Evolutionary conservation across 352 stramenopile genomes (phyloP), one percentile per base, ranked within the genome.

Genomic region (Pythium sukuiense): DNA sequence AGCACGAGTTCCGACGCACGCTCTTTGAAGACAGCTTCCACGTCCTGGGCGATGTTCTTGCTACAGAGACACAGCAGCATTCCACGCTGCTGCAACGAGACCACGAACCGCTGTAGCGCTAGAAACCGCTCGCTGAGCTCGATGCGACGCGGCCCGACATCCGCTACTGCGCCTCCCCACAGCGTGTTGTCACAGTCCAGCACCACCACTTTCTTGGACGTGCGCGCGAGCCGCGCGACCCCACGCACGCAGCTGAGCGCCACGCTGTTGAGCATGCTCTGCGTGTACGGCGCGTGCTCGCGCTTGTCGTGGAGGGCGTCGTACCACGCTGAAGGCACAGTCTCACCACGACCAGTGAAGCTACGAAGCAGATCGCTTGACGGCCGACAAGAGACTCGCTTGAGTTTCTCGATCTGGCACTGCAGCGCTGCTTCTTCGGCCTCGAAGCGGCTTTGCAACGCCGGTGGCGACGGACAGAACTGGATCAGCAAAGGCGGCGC

Each of bases 151-250:
- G 70, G 46, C 2, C 82, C 84, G 14, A 90, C 55, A 63, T 92
- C 84, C 0, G 84, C 83, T 18, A 90, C 76, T 0, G 82, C 79
- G 2, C 84, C 82, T 26, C 80, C 73, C 84, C 84, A 93, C 2
- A 93, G 53, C 3, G 84, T 93, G 53, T 93, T 88, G 61, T 93
- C 84, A 57, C 84, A 92, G 61, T 92, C 84, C 2, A 92, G 74
- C 26, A 90, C 82, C 41, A 92, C 71, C n/a, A 89, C 81, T 74
- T 92, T 90, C 43, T 89, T 87, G 26, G 18, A 63, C 24, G 13
- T 57, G 29, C 20, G 48, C 30, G 50, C 76, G 13, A 90, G 58
- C 2, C 77, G 76, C n/a, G 70, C 77, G 59, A 90, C 79, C 27
- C 88, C 79, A 24, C 84, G 74, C 9, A 71, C 77, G 7, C 84